Evolutionary conservation across 306 rosid species (phyloP).

Genomic region (Castanea mollissima): DNA sequence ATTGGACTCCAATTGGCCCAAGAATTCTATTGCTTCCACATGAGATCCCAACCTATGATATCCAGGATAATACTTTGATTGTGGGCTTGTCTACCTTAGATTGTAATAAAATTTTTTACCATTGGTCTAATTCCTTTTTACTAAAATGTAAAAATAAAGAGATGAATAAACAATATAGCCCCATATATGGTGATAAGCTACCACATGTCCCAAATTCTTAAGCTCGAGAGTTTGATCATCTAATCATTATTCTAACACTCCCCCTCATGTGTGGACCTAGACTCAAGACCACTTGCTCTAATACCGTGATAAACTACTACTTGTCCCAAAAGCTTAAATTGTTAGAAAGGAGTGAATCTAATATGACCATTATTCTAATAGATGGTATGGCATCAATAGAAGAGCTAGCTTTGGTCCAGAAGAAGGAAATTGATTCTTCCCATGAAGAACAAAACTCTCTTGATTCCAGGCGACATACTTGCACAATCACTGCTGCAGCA

Average conservation of each 20-base stretch:
- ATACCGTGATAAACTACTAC: no score
- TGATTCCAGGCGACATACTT: neutral
- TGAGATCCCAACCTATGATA: neutral
- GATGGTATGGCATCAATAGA: neutral
- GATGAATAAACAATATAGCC: neutral
- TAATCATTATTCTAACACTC: no score
- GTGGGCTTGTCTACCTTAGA: neutral
- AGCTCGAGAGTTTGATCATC: no score
- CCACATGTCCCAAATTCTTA: no score
- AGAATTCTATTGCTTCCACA: neutral
- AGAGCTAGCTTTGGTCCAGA: neutral
- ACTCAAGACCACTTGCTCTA: no score
- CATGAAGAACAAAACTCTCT: neutral
- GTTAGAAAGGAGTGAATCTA: no score
- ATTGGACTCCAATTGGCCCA: neutral
- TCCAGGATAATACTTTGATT: neutral
- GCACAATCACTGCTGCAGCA: neutral
- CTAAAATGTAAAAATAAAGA: neutral
- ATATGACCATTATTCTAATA: no score
- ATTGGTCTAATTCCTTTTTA: no score
- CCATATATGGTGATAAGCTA: neutral
- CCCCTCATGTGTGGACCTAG: no score
- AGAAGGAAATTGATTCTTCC: neutral
- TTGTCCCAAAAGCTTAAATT: no score
- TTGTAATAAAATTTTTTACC: no score